These are phyloP conservation scores for Oryza meridionalis DNA, from an alignment of 176 grass and related monocot species.

Conservation along the genomic window DNA sequence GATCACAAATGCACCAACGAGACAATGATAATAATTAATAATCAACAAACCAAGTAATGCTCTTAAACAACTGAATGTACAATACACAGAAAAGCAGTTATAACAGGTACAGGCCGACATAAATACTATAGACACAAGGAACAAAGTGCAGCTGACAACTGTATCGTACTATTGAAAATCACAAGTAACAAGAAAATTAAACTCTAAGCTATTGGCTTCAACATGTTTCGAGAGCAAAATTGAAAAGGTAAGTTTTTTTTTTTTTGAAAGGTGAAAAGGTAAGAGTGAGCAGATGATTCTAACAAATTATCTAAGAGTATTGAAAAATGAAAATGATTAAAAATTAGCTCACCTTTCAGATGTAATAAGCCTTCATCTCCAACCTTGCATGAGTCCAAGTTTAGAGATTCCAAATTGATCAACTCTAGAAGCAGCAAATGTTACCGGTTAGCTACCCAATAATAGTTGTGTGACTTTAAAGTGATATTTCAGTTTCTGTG, in stretches of 20 bases:
- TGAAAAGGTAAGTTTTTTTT: background rate
- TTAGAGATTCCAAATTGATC: conserved; percentile 84
- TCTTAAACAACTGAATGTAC: background rate
- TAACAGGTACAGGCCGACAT: conserved; percentile 3
- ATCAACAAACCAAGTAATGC: background rate
- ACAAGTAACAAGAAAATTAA: conserved; percentile 18
- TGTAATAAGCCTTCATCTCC: conserved; percentile 76
- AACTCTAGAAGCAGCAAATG: conserved; percentile 56
- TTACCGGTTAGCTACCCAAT: conserved; percentile 12
- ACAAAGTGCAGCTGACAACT: background rate
- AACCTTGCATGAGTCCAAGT: conserved; percentile 96
- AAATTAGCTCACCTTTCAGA: conserved; percentile 66
- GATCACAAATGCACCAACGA: background rate
- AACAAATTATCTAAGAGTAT: conserved; percentile 10
- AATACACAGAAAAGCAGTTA: background rate
- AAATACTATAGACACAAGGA: background rate
- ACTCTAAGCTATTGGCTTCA: background rate
- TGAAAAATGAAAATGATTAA: background rate
- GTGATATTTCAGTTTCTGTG: conserved; percentile 7
- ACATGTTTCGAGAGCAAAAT: background rate
- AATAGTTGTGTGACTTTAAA: background rate
- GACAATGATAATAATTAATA: background rate
- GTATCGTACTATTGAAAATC: background rate
- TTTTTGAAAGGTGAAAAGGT: background rate
- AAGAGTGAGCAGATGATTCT: background rate